Percentiles rank a stretch among this genome's conserved stretches.
Conservation (phyloP, 225 moss, liverwort and hornwort genomes). For the Marchantia polymorpha region DNA sequence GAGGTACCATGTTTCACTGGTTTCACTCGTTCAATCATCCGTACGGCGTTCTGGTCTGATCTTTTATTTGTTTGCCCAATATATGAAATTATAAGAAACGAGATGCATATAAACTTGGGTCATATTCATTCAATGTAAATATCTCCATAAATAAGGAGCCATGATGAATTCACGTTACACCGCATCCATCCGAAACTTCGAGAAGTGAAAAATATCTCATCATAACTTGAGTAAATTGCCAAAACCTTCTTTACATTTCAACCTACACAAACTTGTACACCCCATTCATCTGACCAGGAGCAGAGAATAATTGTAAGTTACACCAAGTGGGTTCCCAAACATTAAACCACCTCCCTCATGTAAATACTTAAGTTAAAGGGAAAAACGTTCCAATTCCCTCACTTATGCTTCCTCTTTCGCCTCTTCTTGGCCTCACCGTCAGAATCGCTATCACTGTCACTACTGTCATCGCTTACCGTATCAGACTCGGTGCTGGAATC, state of each 20-base stretch:
- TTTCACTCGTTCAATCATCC: too few species aligned
- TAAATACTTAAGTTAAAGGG: neutral
- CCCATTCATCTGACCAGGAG: neutral
- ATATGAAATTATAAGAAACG: too few species aligned
- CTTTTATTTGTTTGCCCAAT: too few species aligned
- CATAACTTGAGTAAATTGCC: conserved; percentile 2
- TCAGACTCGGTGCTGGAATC: conserved; percentile 44
- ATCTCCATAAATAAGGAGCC: neutral
- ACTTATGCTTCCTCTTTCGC: conserved; percentile 14
- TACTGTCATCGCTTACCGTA: conserved; percentile 42
- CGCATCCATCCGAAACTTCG: neutral
- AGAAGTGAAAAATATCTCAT: neutral
- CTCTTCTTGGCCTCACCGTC: conserved; percentile 28
- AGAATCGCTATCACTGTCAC: conserved; percentile 50
- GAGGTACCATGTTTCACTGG: too few species aligned
- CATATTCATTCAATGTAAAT: too few species aligned
- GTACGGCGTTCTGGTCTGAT: too few species aligned
- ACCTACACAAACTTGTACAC: conserved; percentile 9
- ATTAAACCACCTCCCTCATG: neutral
- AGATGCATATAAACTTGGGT: too few species aligned
- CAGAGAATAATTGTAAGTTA: neutral
- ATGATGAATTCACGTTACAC: neutral
- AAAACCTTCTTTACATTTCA: conserved; percentile 2
- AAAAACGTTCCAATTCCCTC: neutral
- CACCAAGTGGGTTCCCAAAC: neutral